phyloP scores from a whole-genome alignment of 208 protist genomes.

The Trypanosoma melophagium region DNA sequence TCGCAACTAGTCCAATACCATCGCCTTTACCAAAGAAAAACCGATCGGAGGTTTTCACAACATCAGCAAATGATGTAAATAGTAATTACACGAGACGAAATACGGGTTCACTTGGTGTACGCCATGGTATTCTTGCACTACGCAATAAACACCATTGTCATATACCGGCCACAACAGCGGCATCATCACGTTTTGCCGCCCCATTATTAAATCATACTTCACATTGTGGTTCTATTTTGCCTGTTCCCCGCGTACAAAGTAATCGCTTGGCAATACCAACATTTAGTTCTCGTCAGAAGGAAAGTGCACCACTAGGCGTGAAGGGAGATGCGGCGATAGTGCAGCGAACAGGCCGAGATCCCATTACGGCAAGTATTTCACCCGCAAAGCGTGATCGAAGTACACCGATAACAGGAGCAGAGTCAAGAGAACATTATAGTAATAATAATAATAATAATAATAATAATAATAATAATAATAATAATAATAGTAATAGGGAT shows the following conservation, averaged over 20 bases:
- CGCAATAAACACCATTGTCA: background rate
- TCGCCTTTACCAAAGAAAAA: conserved; percentile 5
- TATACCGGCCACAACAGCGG: background rate
- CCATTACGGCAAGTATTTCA: no score
- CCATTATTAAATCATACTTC: no score
- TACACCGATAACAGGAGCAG: background rate
- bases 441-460: conserved; percentile 1
- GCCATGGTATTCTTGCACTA: background rate
- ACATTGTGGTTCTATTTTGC: no score
- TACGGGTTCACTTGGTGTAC: background rate
- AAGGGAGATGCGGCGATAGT: no score
- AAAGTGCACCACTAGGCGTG: no score
- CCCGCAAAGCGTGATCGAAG: no score
- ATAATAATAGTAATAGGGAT: background rate
- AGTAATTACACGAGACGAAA: background rate
- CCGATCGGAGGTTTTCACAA: background rate
- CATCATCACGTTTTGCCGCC: background rate
- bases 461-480: conserved; percentile 1
- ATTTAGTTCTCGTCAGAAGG: no score
- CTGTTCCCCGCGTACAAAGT: no score
- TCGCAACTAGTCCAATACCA: background rate
- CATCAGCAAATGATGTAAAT: background rate
- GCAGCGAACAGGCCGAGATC: no score
- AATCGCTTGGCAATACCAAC: no score
- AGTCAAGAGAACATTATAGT: background rate